Percentiles rank a stretch among this genome's conserved stretches.
Evolutionary conservation across 169 alveolate species (phyloP).

Genomic region (Plasmodium falciparum): DNA sequence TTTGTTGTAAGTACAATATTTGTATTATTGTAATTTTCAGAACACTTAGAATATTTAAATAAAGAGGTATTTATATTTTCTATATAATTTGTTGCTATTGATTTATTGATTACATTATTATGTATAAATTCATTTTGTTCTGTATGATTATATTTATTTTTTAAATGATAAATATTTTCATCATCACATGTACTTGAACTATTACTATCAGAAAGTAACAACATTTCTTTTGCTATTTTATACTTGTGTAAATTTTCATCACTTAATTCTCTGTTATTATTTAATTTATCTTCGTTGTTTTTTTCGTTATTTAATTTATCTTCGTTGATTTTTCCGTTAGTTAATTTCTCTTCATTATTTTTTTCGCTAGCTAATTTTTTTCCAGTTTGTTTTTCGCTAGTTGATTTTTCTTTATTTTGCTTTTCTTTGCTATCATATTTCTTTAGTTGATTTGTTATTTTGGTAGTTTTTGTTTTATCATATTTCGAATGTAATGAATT

Average conservation of each 20-base stretch:
- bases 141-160: slow-evolving; percentile 7
- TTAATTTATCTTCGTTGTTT: too few relatives aligned
- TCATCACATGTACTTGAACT: slow-evolving; percentile 18
- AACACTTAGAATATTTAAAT: background rate
- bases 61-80: background rate
- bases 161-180: background rate
- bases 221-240: slow-evolving; percentile 55
- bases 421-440: background rate
- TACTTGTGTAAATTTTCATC: slow-evolving; percentile 55
- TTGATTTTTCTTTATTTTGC: too few relatives aligned
- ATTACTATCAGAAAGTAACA: slow-evolving; percentile 26
- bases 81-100: slow-evolving; percentile 9
- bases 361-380: background rate
- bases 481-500: slow-evolving; percentile 1
- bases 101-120: background rate
- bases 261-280: slow-evolving; percentile 1
- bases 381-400: background rate
- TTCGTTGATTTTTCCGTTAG: too few relatives aligned
- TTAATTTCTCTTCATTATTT: too few relatives aligned
- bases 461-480: slow-evolving; percentile 3
- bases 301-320: too few relatives aligned
- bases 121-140: background rate
- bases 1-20: slow-evolving; percentile 21
- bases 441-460: background rate
- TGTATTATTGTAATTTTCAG: slow-evolving; percentile 26